Evolutionary conservation across 2,329 filamentous ascomycete genomes (phyloP), one percentile per base, ranked within the genome.

Genomic region (Penicillium hesseltinei): DNA sequence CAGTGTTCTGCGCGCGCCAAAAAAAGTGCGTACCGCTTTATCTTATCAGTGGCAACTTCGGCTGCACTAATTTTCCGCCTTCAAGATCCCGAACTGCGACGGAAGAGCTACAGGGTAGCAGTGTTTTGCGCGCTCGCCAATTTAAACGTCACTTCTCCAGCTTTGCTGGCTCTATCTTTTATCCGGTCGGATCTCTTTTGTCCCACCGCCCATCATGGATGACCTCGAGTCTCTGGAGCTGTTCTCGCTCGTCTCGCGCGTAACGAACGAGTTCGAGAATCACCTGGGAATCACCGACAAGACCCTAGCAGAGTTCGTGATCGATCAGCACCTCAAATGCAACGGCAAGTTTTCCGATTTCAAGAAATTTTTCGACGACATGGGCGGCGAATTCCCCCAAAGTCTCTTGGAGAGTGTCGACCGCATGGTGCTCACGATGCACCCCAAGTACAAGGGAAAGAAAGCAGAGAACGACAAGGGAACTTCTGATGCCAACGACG

Each of bases 251-350:
- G 92, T 97, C 56, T 94, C 91, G 50, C 96, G 93, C 75, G 91
- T 99, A 67, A 92, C 92, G 15, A 93, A 90, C 19, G 94, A 99
- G 76, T 82, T 99, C 52, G 89, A 96, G 69, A 99, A 99, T 71
- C 91, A 99, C 77, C 78, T 97, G 58, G 91, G 92, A 55, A 86
- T 97, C 67, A 89, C 85, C 72, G 92, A 99, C 77, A 97, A 96
- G 77, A 96, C 91, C 5, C 86, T 99, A 27, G 92, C 94, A 66
- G 94, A 99, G 76, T 99, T 96, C 72, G 86, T 99, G 69, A 96
- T 99, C 71, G 90, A 90, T 60, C 89, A 96, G 72, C 91, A 96
- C 68, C 77, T 88, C 72, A 85, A 92, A 82, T 89, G 87, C 78
- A 62, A 59, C 45, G 82, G 81, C 51, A 83, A 83, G 29, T 80